Conservation (phyloP, 163 green algal species). For the Picocystis sp. region DNA sequence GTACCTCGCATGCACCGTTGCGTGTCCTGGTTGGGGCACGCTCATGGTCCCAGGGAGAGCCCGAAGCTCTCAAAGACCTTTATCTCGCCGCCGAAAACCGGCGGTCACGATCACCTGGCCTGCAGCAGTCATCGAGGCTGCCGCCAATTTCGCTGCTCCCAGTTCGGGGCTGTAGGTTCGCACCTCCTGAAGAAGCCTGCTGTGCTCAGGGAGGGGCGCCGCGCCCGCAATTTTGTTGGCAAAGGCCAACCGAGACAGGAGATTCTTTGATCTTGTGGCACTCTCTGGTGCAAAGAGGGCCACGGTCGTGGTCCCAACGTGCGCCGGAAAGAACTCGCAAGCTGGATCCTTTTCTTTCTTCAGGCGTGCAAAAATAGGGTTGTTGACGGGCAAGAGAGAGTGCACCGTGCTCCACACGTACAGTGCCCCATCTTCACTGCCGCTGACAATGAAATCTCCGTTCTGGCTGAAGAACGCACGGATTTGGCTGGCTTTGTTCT, state of each 20-base stretch:
- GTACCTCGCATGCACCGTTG: no score
- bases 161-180: no score
- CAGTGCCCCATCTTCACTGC: constrained; percentile 69
- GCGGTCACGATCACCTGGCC: constrained; percentile 38
- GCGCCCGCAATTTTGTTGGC: no score
- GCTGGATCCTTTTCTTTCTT: constrained; percentile 44
- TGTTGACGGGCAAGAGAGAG: constrained; percentile 18
- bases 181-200: no score
- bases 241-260: no score
- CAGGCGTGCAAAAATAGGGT: constrained; percentile 13
- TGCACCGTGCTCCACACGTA: constrained; percentile 57
- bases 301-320: constrained; percentile 43
- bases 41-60: not conserved
- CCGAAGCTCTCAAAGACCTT: constrained; percentile 46
- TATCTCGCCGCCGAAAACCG: constrained; percentile 46
- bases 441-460: constrained; percentile 61
- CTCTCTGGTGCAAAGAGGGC: constrained; percentile 47
- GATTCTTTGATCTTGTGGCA: not conserved
- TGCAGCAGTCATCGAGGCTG: not conserved
- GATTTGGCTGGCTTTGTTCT: constrained; percentile 59
- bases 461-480: constrained; percentile 39
- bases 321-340: constrained; percentile 61
- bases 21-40: no score
- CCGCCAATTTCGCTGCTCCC: constrained; percentile 7
- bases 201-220: no score